These are phyloP conservation scores for Botrytis pseudocinerea DNA, from an alignment of 2,329 filamentous ascomycete genomes.

Conservation along the genomic window DNA sequence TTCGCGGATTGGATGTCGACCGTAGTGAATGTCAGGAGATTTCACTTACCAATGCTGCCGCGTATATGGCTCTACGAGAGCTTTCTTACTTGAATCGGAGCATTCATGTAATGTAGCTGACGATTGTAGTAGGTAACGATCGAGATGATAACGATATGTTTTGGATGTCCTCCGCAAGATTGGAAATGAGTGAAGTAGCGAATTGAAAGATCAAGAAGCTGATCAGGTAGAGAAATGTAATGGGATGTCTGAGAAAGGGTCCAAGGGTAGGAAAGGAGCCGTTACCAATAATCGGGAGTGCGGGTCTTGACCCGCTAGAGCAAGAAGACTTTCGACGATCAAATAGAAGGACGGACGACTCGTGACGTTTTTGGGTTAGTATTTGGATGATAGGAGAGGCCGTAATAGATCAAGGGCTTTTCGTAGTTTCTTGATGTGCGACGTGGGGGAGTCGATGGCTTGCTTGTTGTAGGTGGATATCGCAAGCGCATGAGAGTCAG, in stretches of 20 bases:
- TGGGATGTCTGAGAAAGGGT: slow-evolving; percentile 30
- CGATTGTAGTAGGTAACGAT: slow-evolving; percentile 25
- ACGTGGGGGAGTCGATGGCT: slow-evolving; percentile 24
- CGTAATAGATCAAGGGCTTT: slow-evolving; percentile 11
- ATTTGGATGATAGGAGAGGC: slow-evolving; percentile 24
- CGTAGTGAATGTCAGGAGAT: slow-evolving; percentile 2
- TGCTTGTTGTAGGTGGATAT: slow-evolving; percentile 28
- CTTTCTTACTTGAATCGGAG: slow-evolving; percentile 37
- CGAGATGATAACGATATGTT: slow-evolving; percentile 24
- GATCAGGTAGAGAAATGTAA: slow-evolving; percentile 29
- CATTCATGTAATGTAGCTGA: slow-evolving; percentile 37
- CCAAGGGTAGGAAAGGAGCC: slow-evolving; percentile 25
- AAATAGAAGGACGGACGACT: slow-evolving; percentile 18
- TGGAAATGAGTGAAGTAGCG: slow-evolving; percentile 29
- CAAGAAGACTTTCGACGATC: slow-evolving; percentile 23
- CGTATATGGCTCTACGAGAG: slow-evolving; percentile 40
- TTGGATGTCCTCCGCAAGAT: slow-evolving; percentile 24
- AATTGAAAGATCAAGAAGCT: slow-evolving; percentile 26
- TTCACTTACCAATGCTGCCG: slow-evolving; percentile 24
- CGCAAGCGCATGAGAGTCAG: slow-evolving; percentile 29
- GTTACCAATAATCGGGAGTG: slow-evolving; percentile 37
- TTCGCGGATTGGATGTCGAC: not conserved
- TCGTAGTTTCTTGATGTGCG: slow-evolving; percentile 8
- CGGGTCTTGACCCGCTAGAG: slow-evolving; percentile 34
- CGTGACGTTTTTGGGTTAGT: slow-evolving; percentile 22